phyloP scores from a whole-genome alignment of 768 basidiomycete genomes.

The Tubosaeta sp. region DNA sequence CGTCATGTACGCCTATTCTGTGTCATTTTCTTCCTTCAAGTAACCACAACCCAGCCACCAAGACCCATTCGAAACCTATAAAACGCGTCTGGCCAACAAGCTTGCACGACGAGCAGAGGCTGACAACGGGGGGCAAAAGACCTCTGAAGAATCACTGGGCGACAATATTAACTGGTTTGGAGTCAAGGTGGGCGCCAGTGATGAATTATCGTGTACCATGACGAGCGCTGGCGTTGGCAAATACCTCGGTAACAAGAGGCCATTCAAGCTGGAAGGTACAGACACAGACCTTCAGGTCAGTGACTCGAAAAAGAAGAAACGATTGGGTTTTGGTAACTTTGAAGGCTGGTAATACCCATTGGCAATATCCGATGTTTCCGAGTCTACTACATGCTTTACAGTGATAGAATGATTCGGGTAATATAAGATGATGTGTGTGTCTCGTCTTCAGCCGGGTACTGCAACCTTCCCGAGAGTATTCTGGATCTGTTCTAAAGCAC shows the following conservation, averaged over 20 bases:
- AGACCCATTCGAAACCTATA: conserved; percentile 95
- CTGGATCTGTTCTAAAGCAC: conserved; percentile 5
- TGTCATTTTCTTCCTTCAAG: not conserved
- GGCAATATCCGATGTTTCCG: not conserved
- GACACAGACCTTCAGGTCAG: conserved; percentile 25
- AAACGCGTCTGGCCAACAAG: conserved; percentile 74
- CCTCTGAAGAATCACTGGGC: conserved; percentile 51
- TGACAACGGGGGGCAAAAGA: conserved; percentile 27
- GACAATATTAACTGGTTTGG: conserved; percentile 87
- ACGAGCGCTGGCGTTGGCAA: conserved; percentile 62
- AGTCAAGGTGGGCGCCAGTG: conserved; percentile 61
- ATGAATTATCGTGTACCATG: conserved; percentile 30
- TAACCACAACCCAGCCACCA: conserved; percentile 55
- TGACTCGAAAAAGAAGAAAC: conserved; percentile 74
- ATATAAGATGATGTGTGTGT: not conserved
- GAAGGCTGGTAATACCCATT: conserved; percentile 57
- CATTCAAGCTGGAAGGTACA: conserved; percentile 28
- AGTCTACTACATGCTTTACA: conserved; percentile 9
- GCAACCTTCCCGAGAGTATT: conserved; percentile 12
- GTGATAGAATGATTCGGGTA: conserved; percentile 6
- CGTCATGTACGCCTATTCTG: conserved; percentile 59
- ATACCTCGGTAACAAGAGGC: conserved; percentile 61
- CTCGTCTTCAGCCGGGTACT: conserved; percentile 15
- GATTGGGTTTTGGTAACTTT: conserved; percentile 88
- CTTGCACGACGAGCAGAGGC: conserved; percentile 44